phyloP scores from a whole-genome alignment of 1,284 basidiomycete species.

The Apiotrichum sp. region DNA sequence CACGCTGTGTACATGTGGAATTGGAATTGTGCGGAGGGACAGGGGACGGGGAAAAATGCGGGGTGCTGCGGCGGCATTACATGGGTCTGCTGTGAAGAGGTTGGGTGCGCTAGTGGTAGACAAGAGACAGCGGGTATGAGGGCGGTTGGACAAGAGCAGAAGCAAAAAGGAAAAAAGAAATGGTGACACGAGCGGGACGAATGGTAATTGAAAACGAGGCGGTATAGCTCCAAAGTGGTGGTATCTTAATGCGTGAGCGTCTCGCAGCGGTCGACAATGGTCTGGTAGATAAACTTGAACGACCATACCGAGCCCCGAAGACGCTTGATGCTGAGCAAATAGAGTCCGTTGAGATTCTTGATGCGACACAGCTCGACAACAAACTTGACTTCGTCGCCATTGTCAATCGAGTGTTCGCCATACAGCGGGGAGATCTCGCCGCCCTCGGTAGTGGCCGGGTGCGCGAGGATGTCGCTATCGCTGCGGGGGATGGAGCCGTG shows the following conservation, averaged over 20 bases:
- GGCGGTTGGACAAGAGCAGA: not conserved
- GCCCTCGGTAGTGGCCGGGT: constrained; percentile 16
- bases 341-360: constrained; percentile 78
- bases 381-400: constrained; percentile 88
- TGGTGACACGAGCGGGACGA: too few relatives aligned
- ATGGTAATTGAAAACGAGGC: too few relatives aligned
- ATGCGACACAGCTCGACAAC: constrained; percentile 82
- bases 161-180: too few relatives aligned
- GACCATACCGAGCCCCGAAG: constrained; percentile 86
- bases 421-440: constrained; percentile 57
- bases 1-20: too few relatives aligned
- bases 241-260: constrained; percentile 31
- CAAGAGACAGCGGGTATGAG: constrained; percentile 2
- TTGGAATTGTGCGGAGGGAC: too few relatives aligned
- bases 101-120: not conserved
- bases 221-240: too few relatives aligned
- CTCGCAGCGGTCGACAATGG: constrained; percentile 59
- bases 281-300: constrained; percentile 91
- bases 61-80: not conserved
- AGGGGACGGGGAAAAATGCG: too few relatives aligned
- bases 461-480: constrained; percentile 40
- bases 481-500: constrained; percentile 25
- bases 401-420: constrained; percentile 68
- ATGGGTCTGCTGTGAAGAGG: not conserved
- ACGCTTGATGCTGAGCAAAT: constrained; percentile 80